Conservation (phyloP, 768 basidiomycete genomes). For the Cantharellus anzutake region DNA sequence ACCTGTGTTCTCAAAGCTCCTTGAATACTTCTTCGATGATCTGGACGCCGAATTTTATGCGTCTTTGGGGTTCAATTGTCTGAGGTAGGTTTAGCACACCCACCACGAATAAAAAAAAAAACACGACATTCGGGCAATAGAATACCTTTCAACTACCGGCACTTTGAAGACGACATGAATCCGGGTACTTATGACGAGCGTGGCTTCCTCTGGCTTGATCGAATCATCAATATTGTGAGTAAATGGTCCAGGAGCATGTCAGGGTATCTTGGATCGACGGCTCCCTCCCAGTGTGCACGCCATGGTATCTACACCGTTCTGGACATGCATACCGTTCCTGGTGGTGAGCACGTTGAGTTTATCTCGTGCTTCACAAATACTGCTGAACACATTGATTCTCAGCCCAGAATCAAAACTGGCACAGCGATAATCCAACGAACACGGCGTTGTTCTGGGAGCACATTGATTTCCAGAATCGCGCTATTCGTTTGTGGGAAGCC, state of each 20-base stretch:
- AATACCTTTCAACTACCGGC: conserved; percentile 48
- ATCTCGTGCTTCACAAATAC: neutral
- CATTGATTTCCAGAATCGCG: conserved; percentile 70
- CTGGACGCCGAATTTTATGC: conserved; percentile 60
- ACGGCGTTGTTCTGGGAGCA: conserved; percentile 46
- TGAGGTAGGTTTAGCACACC: conserved; percentile 23
- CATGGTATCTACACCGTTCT: conserved; percentile 60
- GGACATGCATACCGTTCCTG: conserved; percentile 46
- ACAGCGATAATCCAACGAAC: conserved; percentile 23
- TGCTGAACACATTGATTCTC: neutral
- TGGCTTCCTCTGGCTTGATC: conserved; percentile 67
- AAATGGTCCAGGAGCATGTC: too few relatives aligned
- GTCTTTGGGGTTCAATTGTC: conserved; percentile 59
- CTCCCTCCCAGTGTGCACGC: conserved; percentile 30
- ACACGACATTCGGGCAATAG: neutral
- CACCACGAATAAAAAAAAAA: neutral
- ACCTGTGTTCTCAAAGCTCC: conserved; percentile 28
- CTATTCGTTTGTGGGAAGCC: conserved; percentile 58
- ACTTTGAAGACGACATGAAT: conserved; percentile 44
- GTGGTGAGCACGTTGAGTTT: conserved; percentile 12
- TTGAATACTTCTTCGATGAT: conserved; percentile 68
- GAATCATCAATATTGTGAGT: conserved; percentile 39
- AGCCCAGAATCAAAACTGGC: conserved; percentile 43
- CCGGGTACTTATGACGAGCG: conserved; percentile 56
- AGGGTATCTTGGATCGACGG: too few relatives aligned